A percentile compares a stretch with the other conserved stretches of the same genome.
Evolutionary conservation across 768 basidiomycete species (phyloP).

Genomic region (Suillus subalutaceus): DNA sequence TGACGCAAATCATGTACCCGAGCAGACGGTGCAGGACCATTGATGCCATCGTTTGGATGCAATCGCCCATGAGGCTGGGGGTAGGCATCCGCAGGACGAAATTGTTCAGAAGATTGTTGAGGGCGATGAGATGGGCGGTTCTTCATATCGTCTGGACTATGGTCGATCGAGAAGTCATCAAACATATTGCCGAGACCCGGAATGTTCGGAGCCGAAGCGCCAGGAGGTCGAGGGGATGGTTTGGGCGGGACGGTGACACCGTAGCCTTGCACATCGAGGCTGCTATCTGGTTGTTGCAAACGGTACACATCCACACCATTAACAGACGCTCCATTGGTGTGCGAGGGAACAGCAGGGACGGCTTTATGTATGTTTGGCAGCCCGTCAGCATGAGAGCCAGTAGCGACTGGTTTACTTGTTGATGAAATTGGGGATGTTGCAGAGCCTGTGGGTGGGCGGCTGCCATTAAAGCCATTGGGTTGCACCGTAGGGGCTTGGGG

Average conservation of each 20-base stretch:
- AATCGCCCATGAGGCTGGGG: conserved; percentile 16
- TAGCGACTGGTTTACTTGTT: conserved; percentile 15
- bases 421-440: conserved; percentile 20
- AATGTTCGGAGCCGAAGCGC: conserved; percentile 29
- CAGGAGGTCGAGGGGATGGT: conserved; percentile 31
- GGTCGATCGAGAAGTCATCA: conserved; percentile 19
- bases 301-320: conserved; percentile 14
- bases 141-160: conserved; percentile 6
- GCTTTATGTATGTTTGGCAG: conserved; percentile 32
- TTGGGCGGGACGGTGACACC: conserved; percentile 16
- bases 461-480: conserved; percentile 13
- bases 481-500: conserved; percentile 29
- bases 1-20: conserved; percentile 24
- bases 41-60: conserved; percentile 18
- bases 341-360: conserved; percentile 30
- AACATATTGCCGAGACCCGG: conserved; percentile 26
- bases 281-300: conserved; percentile 10
- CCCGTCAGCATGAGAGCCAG: conserved; percentile 21
- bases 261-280: conserved; percentile 20
- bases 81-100: conserved; percentile 23
- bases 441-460: conserved; percentile 28
- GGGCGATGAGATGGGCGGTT: conserved; percentile 22
- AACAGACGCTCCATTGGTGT: conserved; percentile 14
- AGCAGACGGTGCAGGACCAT: conserved; percentile 13
- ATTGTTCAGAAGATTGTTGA: conserved; percentile 23